Conservation (phyloP, 2,329 filamentous ascomycete genomes). For the Epichloe sp. region DNA sequence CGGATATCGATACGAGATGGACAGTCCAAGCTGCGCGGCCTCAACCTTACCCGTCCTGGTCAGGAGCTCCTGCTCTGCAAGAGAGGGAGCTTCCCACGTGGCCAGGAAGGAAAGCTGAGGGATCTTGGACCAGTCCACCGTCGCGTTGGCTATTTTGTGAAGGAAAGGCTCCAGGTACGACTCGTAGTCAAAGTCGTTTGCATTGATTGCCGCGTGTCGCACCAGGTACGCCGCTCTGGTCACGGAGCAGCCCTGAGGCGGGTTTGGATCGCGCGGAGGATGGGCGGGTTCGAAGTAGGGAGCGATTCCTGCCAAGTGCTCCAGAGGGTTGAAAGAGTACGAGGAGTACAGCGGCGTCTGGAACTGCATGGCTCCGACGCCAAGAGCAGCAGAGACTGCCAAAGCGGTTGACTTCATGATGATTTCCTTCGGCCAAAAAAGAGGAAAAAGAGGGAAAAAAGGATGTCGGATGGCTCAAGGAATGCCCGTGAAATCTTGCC, state of each 20-base stretch:
- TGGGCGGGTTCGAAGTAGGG: constrained; percentile 45
- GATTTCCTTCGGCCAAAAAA: neutral
- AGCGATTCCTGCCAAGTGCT: constrained; percentile 41
- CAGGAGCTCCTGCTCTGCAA: constrained; percentile 43
- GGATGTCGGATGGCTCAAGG: neutral
- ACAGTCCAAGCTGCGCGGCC: constrained; percentile 46
- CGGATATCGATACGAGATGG: constrained; percentile 40
- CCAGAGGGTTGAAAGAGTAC: constrained; percentile 38
- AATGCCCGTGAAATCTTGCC: neutral
- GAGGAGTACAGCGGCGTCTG: constrained; percentile 25
- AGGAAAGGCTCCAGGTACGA: constrained; percentile 43
- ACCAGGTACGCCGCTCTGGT: constrained; percentile 40
- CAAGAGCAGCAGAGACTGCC: neutral
- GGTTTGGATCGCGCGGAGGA: constrained; percentile 17
- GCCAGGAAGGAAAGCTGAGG: constrained; percentile 42
- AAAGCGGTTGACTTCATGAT: neutral
- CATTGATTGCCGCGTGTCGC: constrained; percentile 47
- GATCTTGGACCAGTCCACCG: constrained; percentile 43
- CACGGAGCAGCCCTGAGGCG: constrained; percentile 37
- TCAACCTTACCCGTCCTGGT: constrained; percentile 49
- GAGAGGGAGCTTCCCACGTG: constrained; percentile 45
- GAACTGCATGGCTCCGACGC: constrained; percentile 1
- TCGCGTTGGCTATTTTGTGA: constrained; percentile 44
- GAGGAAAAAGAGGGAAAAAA: too few species aligned
- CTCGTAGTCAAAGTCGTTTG: constrained; percentile 46